These are phyloP conservation scores for Hanseniaspora pseudoguilliermondii DNA, from an alignment of 805 yeast species.

Conservation along the genomic window DNA sequence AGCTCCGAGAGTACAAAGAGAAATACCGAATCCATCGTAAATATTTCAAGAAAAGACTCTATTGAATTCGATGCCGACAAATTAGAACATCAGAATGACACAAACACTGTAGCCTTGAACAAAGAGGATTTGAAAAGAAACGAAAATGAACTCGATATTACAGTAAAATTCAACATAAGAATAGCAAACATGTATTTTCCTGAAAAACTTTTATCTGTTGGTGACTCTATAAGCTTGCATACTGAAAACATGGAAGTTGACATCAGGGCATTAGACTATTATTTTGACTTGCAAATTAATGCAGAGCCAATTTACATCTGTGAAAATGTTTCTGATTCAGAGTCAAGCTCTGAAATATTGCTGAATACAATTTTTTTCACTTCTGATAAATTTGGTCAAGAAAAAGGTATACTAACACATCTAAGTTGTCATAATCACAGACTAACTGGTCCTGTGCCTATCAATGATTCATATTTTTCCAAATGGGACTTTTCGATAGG, in stretches of 20 bases:
- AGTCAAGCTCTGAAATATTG: constrained; percentile 15
- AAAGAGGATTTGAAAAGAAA: constrained; percentile 30
- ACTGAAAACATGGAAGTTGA: constrained; percentile 63
- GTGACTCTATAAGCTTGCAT: constrained; percentile 46
- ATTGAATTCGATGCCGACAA: background rate
- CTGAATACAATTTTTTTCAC: constrained; percentile 16
- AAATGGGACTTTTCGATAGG: constrained; percentile 80
- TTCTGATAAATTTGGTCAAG: constrained; percentile 24
- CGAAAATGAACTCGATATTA: constrained; percentile 66
- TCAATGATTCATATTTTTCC: constrained; percentile 76
- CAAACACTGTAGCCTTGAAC: constrained; percentile 5
- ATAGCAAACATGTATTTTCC: constrained; percentile 69
- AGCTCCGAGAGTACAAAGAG: background rate
- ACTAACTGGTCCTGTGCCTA: constrained; percentile 84
- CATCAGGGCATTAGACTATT: constrained; percentile 76
- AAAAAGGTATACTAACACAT: constrained; percentile 30
- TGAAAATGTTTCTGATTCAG: constrained; percentile 15
- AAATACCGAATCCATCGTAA: background rate
- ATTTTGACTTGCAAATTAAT: constrained; percentile 81
- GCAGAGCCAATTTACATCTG: constrained; percentile 43
- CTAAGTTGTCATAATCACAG: constrained; percentile 71
- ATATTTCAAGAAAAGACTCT: background rate
- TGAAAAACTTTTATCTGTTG: constrained; percentile 50
- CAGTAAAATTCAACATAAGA: constrained; percentile 55
- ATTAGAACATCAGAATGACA: background rate